Evolutionary conservation across 371 early-diverging fungal species (phyloP), one percentile per base, ranked within the genome.

Genomic region (Capillidium rhysosporum): DNA sequence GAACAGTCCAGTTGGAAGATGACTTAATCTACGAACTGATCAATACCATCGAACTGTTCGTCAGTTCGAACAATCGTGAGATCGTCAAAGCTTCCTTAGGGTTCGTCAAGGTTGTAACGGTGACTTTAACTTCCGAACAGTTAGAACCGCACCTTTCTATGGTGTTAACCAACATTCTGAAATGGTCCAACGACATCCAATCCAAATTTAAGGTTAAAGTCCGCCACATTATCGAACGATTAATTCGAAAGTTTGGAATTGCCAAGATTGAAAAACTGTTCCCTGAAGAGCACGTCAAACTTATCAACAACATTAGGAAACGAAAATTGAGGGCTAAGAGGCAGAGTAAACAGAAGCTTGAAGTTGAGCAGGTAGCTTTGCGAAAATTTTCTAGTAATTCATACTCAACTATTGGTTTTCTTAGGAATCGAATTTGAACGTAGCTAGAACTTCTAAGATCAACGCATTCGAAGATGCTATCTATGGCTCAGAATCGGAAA

Each of bases 291-390:
- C 92, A 94, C 67, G 67, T 72, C 63, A 89, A 89, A 70, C 69
- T 95, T 29, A 69, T 97, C 52, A 56, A 68, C 58, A 97, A 95
- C 63, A 95, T 97, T 66, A 79, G 84, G 55, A 92, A 93, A 68
- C 77, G 89, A 49, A 77, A 86, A 54, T 77, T 89, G 63, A 74
- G 91, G 46, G 72, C 84, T 46, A 86, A 92, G 77, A 79, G 84
- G 55, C 66, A 68, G 61, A 86, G 81, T 72, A 73, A 73, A 30
- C 59, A 53, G 4, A 63, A 59, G 21, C 58, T 55, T 20, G 62
- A 65, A 28, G 69, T 60, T 28, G 72, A 71, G 1, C 71, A 72
- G 5, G 76, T 71, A n/a, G 69, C 68, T n/a, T 5, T 31, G 31
- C 14, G 10, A 18, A 8, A 30, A 12, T 49, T 18, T 16, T 12